phyloP scores from a whole-genome alignment of 768 basidiomycete species.

The Multifurca ochricompacta region DNA sequence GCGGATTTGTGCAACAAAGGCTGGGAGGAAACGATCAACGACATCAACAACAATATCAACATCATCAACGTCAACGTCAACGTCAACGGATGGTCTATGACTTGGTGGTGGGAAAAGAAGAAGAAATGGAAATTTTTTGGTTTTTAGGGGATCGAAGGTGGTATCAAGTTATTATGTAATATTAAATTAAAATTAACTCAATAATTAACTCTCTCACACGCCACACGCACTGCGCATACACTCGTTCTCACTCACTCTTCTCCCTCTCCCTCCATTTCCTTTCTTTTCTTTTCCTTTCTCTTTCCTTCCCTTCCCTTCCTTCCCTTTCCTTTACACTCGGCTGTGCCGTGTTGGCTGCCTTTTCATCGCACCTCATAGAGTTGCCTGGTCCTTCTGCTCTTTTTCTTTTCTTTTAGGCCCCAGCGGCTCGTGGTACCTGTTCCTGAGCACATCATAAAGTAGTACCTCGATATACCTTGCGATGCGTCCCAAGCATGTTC shows the following conservation, averaged over 20 bases:
- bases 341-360: conserved; percentile 11
- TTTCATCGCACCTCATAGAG: conserved; percentile 10
- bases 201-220: not conserved
- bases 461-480: not conserved
- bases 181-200: not conserved
- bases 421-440: conserved; percentile 37
- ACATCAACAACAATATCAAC: too few relatives aligned
- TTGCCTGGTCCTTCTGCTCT: conserved; percentile 26
- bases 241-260: not conserved
- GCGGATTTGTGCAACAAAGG: conserved; percentile 39
- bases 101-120: conserved; percentile 38
- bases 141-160: conserved; percentile 51
- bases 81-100: too few relatives aligned
- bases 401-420: conserved; percentile 30
- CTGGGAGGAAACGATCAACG: conserved; percentile 22
- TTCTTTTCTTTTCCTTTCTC: not conserved
- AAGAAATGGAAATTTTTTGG: conserved; percentile 49
- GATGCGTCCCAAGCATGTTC: conserved; percentile 37
- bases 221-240: too few relatives aligned
- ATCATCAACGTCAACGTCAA: too few relatives aligned
- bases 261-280: not conserved
- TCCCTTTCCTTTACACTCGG: conserved; percentile 7
- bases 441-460: not conserved
- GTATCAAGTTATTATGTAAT: conserved; percentile 47
- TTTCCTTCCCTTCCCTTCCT: not conserved